Conservation (phyloP, 306 rosid species). For the Hippophae rhamnoides region DNA sequence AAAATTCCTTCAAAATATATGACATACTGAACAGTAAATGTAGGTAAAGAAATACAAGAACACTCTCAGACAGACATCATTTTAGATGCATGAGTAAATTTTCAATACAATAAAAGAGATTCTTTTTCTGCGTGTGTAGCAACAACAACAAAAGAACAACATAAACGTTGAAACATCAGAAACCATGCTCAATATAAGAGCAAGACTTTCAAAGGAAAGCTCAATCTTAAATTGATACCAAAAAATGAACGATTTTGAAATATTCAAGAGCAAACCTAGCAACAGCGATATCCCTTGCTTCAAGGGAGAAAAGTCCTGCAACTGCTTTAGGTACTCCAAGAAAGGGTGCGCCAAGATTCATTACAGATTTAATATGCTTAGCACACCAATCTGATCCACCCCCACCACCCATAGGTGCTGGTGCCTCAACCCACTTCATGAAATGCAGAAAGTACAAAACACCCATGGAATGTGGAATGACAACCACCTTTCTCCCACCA, state of each 20-base stretch:
- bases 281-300: conserved; percentile 75
- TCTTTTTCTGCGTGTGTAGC: too few species aligned
- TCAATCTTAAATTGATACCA: background rate
- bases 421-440: conserved; percentile 90
- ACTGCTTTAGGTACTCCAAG: conserved; percentile 83
- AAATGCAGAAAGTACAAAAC: conserved; percentile 74
- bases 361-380: conserved; percentile 61
- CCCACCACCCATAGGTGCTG: conserved; percentile 71
- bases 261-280: conserved; percentile 48
- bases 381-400: conserved; percentile 88
- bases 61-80: too few species aligned
- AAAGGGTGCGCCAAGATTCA: conserved; percentile 80
- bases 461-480: conserved; percentile 84
- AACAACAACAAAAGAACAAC: too few species aligned
- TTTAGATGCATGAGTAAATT: too few species aligned
- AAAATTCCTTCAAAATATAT: too few species aligned
- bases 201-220: too few species aligned
- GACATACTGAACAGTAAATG: too few species aligned
- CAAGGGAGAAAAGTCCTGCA: conserved; percentile 67
- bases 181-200: too few species aligned
- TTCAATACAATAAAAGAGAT: too few species aligned
- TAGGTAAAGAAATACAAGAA: too few species aligned
- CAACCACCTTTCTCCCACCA: conserved; percentile 72
- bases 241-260: background rate
- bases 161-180: too few species aligned